A percentile compares a stretch with the other conserved stretches of the same genome.
Evolutionary conservation across 2,329 filamentous ascomycete genomes (phyloP).

Genomic region (Aureobasidium leucospermi): DNA sequence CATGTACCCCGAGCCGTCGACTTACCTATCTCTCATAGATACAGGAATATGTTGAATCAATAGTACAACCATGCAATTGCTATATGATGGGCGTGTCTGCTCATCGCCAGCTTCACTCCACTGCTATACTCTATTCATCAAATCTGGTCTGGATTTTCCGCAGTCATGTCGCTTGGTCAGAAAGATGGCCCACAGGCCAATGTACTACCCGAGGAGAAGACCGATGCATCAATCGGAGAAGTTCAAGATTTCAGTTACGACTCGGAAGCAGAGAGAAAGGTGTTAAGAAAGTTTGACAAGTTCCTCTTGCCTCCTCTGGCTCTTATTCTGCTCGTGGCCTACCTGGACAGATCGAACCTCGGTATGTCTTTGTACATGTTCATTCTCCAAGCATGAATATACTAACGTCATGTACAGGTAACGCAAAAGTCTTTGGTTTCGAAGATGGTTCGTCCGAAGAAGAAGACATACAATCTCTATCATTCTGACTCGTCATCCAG

Average conservation of each 20-base stretch:
- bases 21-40: not conserved
- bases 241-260: constrained; percentile 9
- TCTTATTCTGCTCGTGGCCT: constrained; percentile 16
- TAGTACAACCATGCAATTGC: not conserved
- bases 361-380: not conserved
- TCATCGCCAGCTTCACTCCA: too few species aligned
- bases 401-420: constrained; percentile 6
- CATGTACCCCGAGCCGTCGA: not conserved
- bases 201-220: not conserved
- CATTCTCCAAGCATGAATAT: not conserved
- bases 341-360: constrained; percentile 18
- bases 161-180: not conserved
- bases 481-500: not conserved
- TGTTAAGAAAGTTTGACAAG: constrained; percentile 17
- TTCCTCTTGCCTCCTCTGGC: constrained; percentile 18
- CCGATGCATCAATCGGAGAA: not conserved
- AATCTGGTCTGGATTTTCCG: not conserved
- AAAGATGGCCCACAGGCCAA: not conserved
- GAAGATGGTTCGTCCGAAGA: constrained; percentile 7
- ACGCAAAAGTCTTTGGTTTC: constrained; percentile 19
- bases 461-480: too few species aligned
- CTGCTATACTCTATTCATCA: not conserved
- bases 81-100: not conserved
- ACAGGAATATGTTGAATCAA: not conserved
- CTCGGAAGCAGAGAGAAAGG: constrained; percentile 12